Percentiles rank a stretch among this genome's conserved stretches.
phyloP scores from a whole-genome alignment of 768 basidiomycete genomes.

The Amyloporia xantha region DNA sequence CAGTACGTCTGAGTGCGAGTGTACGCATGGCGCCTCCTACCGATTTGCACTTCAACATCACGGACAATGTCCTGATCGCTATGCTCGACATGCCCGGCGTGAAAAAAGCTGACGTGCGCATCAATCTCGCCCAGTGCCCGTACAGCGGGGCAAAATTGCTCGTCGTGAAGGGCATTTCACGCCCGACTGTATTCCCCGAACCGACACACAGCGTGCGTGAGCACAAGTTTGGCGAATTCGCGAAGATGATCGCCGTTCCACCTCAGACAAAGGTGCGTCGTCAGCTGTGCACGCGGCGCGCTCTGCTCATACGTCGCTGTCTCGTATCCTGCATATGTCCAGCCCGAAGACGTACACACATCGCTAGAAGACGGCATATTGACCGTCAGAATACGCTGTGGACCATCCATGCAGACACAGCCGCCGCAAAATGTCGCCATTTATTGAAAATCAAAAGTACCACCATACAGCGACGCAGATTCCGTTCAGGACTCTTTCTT shows the following conservation, averaged over 20 bases:
- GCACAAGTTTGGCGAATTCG: constrained; percentile 45
- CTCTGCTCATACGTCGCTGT: constrained; percentile 14
- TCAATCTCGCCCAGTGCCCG: constrained; percentile 53
- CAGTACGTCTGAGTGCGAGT: not conserved
- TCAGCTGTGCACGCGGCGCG: not conserved
- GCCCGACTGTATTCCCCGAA: constrained; percentile 30
- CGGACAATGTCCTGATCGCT: constrained; percentile 45
- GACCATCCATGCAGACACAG: constrained; percentile 36
- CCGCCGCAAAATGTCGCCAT: constrained; percentile 46
- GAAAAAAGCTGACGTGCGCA: constrained; percentile 46
- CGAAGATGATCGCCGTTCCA: constrained; percentile 48
- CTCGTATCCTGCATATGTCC: constrained; percentile 4
- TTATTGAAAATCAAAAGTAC: constrained; percentile 13
- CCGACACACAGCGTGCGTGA: constrained; percentile 37
- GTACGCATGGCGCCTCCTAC: constrained; percentile 37
- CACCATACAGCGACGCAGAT: not conserved
- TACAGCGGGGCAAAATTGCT: constrained; percentile 61
- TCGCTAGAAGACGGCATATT: constrained; percentile 58
- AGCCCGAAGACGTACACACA: constrained; percentile 51
- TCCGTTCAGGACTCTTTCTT: not conserved
- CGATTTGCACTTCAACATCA: constrained; percentile 52
- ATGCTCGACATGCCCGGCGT: constrained; percentile 69
- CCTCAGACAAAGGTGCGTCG: constrained; percentile 46
- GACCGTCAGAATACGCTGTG: constrained; percentile 46
- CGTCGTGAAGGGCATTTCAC: constrained; percentile 42